phyloP scores from a whole-genome alignment of 2,329 filamentous ascomycete species.

The Scytalidium sp. region DNA sequence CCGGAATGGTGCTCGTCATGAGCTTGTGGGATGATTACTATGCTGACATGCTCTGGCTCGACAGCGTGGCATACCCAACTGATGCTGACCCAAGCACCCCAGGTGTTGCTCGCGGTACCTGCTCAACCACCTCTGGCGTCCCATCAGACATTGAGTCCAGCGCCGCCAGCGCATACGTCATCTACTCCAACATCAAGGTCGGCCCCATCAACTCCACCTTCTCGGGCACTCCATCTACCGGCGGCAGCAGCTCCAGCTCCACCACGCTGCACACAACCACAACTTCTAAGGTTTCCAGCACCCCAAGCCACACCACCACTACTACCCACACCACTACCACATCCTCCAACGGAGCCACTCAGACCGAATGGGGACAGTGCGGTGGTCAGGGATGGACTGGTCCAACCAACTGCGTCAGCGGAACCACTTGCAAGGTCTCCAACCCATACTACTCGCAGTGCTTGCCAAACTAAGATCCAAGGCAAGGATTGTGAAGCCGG shows the following conservation, averaged over 20 bases:
- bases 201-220: conserved; percentile 29
- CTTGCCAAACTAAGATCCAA: too few species aligned
- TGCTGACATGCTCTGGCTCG: conserved; percentile 72
- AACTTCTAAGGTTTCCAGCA: too few species aligned
- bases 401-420: conserved; percentile 27
- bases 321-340: conserved; percentile 9
- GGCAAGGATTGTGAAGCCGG: too few species aligned
- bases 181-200: conserved; percentile 30
- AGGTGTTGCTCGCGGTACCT: conserved; percentile 53
- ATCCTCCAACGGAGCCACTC: conserved; percentile 8
- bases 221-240: neutral
- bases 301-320: conserved; percentile 9
- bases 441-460: conserved; percentile 36
- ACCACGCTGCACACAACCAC: conserved; percentile 2
- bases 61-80: conserved; percentile 57
- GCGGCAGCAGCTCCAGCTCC: too few species aligned
- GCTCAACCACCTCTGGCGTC: conserved; percentile 47
- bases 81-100: conserved; percentile 34
- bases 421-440: conserved; percentile 28
- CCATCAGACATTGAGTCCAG: conserved; percentile 46
- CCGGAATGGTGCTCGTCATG: conserved; percentile 64
- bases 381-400: conserved; percentile 31
- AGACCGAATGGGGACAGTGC: conserved; percentile 29
- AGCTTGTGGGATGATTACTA: conserved; percentile 54
- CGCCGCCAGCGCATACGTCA: conserved; percentile 41